phyloP scores from a whole-genome alignment of 352 stramenopile species.

The Pythium brassicae region DNA sequence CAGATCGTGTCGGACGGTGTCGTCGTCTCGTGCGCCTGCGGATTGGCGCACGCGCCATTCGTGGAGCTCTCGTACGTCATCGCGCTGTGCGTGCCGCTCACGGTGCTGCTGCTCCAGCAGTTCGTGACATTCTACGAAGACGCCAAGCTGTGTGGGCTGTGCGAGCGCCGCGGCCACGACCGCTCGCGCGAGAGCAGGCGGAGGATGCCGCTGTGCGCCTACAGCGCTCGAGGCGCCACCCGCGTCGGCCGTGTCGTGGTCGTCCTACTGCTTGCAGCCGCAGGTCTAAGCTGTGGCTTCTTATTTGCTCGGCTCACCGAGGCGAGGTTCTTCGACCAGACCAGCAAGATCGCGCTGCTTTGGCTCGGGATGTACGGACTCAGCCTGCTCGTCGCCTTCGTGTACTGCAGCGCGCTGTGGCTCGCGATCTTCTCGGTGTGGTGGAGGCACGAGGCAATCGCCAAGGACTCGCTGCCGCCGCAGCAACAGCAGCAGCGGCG shows the following conservation, averaged over 20 bases:
- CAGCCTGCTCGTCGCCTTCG: conserved; percentile 32
- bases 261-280: conserved; percentile 20
- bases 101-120: conserved; percentile 38
- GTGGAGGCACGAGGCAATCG: conserved; percentile 34
- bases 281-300: conserved; percentile 33
- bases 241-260: conserved; percentile 34
- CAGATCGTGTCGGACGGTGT: conserved; percentile 53
- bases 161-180: conserved; percentile 27
- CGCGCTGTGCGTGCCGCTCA: conserved; percentile 29
- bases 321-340: conserved; percentile 35
- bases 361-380: conserved; percentile 47
- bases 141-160: conserved; percentile 37
- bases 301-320: conserved; percentile 28
- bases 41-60: conserved; percentile 31
- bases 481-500: background rate
- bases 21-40: conserved; percentile 43
- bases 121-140: conserved; percentile 64
- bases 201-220: conserved; percentile 26
- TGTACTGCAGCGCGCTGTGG: conserved; percentile 42
- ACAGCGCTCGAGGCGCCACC: conserved; percentile 24
- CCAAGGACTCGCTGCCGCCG: background rate
- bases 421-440: conserved; percentile 38
- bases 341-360: conserved; percentile 24
- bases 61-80: conserved; percentile 39
- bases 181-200: conserved; percentile 4